Percentiles rank a stretch among this genome's conserved stretches.
Conservation (phyloP, 176 grass and related monocot genomes). For the Microstegium vimineum region DNA sequence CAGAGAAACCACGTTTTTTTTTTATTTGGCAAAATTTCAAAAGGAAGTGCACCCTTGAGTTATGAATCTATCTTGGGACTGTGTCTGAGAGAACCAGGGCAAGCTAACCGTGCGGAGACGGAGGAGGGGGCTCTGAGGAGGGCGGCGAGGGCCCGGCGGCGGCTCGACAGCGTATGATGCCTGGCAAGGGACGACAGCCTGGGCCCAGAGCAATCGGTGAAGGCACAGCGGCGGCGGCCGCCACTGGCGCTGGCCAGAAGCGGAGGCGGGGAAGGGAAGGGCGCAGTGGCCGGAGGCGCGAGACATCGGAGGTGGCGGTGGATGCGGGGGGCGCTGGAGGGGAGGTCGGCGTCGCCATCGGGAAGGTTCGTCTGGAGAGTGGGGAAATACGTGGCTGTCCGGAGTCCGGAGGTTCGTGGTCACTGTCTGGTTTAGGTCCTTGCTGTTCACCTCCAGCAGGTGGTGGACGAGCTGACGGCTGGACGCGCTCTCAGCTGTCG, state of each 20-base stretch:
- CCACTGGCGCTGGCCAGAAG: slow-evolving; percentile 1
- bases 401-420: background rate
- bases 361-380: background rate
- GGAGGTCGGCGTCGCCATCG: slow-evolving; percentile 27
- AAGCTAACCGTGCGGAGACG: slow-evolving; percentile 28
- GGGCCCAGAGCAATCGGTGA: background rate
- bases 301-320: background rate
- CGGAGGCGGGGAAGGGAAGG: background rate
- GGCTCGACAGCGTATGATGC: slow-evolving; percentile 13
- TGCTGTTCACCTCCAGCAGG: background rate
- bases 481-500: too few species aligned
- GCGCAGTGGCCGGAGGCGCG: background rate
- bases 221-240: background rate
- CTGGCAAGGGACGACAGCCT: background rate
- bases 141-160: slow-evolving; percentile 39
- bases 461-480: too few species aligned
- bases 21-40: background rate
- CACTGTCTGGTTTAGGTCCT: background rate
- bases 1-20: background rate
- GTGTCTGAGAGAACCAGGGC: background rate
- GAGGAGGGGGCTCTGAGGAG: slow-evolving; percentile 33
- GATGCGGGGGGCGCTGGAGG: background rate
- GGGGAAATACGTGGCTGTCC: background rate
- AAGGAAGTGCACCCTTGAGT: background rate
- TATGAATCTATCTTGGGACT: background rate